Percentiles rank a stretch among this genome's conserved stretches.
Conservation (phyloP, 495 filamentous ascomycete species). For the Penicillium robsamsonii region DNA sequence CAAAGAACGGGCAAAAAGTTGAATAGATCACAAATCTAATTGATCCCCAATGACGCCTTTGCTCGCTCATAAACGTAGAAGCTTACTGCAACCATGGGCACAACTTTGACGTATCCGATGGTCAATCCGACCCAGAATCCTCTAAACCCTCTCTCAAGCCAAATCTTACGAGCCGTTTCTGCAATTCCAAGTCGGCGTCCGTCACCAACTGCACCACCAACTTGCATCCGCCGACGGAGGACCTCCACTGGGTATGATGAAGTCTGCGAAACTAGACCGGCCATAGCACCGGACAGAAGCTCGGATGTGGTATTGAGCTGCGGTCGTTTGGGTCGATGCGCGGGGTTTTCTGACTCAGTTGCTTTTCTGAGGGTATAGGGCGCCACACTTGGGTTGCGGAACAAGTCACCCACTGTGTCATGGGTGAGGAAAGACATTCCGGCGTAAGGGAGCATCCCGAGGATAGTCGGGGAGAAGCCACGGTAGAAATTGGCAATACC, state of each 20-base stretch:
- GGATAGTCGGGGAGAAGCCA: slow-evolving; percentile 82
- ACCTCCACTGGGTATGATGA: slow-evolving; percentile 92
- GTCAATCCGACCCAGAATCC: slow-evolving; percentile 92
- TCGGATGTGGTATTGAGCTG: slow-evolving; percentile 72
- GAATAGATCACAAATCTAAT: slow-evolving; percentile 44
- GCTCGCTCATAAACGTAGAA: slow-evolving; percentile 78
- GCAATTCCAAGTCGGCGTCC: slow-evolving; percentile 71
- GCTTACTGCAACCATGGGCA: slow-evolving; percentile 84
- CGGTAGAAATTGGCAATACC: slow-evolving; percentile 92
- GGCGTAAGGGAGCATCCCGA: slow-evolving; percentile 95
- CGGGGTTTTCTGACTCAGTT: slow-evolving; percentile 40
- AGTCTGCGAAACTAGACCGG: slow-evolving; percentile 86
- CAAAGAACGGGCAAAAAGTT: background rate
- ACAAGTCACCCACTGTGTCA: slow-evolving; percentile 77
- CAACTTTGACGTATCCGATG: slow-evolving; percentile 92
- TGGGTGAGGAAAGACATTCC: slow-evolving; percentile 97
- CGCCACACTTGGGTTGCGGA: slow-evolving; percentile 64
- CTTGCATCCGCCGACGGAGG: slow-evolving; percentile 89
- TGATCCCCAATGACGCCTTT: slow-evolving; percentile 65
- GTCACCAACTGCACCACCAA: slow-evolving; percentile 89
- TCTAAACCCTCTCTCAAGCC: slow-evolving; percentile 66
- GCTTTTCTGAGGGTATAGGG: slow-evolving; percentile 58
- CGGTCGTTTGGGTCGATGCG: slow-evolving; percentile 24
- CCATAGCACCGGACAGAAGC: slow-evolving; percentile 75
- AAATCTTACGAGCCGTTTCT: slow-evolving; percentile 76